Base-by-base conservation (phyloP, 2,329 filamentous ascomycete genomes). In the Penicillium sp. region DNA sequence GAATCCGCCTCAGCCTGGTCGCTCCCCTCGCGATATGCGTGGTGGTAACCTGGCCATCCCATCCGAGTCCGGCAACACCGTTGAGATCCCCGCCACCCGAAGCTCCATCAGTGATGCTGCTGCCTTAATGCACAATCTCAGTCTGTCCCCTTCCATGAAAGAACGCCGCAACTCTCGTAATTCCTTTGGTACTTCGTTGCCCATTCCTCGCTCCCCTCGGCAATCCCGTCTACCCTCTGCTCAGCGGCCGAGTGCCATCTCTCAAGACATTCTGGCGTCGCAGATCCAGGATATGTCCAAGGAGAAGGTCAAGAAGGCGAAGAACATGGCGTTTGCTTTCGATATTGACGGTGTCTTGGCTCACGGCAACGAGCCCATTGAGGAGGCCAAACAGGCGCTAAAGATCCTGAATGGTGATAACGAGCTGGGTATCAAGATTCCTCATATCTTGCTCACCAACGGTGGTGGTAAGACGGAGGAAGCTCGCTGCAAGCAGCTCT, bases 311-410 rank as follows among this genome's bases (percentile, higher is more conserved):
- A 66, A 67, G 18, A 74, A 75, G 41, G 82, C 81, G 41, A 86
- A 86, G 73, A 80, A 86, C 68, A 85, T 87, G 81, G 80, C 81
- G 5, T 88, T 88, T 49, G 84, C 81, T 54, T 89, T 88, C 57
- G 68, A 71, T 45, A 70, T 70, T 37, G 79, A 87, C 54, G 83
- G 82, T 69, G 82, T 87, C 41, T 71, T 86, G 15, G 82, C 85
- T 39, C 82, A 85, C 64, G 81, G 81, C 55, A 80, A 82, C 64
- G 72, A 80, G 41, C 66, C 83, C 41, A 85, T 85, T 46, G 79
- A 79, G 28, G 75, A 84, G 65, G 81, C 79, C 44, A 70, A 75
- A 55, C 73, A 76, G 41, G 77, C 76, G 10, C 74, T 85, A 26
- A 76, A 82, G 60, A 84, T 85, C 61, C 70, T 85, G 34, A 85